Conservation (phyloP, 2,329 filamentous ascomycete species). For the Celoporthe dispersa region DNA sequence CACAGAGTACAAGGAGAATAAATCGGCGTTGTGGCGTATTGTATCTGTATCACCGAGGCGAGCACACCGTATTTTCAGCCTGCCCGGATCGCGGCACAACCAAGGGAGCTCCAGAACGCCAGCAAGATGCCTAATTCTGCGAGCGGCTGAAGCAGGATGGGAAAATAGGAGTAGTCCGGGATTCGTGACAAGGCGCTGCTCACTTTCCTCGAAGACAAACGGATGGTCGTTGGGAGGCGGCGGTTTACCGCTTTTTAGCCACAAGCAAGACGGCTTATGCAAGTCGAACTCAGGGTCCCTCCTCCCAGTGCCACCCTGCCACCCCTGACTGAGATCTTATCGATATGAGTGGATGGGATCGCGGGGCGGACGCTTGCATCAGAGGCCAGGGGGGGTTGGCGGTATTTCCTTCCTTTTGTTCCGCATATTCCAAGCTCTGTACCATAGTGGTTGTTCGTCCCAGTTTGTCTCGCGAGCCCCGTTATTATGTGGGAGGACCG, state of each 20-base stretch:
- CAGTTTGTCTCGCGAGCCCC: not conserved
- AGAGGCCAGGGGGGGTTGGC: not conserved
- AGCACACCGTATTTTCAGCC: conserved; percentile 2
- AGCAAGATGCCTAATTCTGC: not conserved
- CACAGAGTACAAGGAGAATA: not conserved
- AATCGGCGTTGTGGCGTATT: not conserved
- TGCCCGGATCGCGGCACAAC: not conserved
- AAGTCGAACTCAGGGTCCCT: not conserved
- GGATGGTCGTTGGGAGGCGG: not conserved
- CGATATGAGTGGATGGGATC: conserved; percentile 7
- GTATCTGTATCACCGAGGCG: not conserved
- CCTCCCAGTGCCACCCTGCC: not conserved
- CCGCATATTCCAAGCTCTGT: not conserved
- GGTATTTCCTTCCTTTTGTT: not conserved
- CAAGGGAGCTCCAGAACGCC: not conserved
- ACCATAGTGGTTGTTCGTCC: not conserved
- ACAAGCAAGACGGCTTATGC: not conserved
- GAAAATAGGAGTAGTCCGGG: not conserved
- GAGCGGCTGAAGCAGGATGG: not conserved
- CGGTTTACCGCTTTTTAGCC: conserved; percentile 8
- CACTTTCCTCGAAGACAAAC: not conserved
- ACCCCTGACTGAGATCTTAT: not conserved
- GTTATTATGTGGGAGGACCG: not conserved
- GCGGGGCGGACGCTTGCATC: conserved; percentile 1
- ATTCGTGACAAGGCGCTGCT: not conserved